phyloP scores from a whole-genome alignment of 129 eudicot genomes.

The sunflower (Helianthus annuus) region DNA sequence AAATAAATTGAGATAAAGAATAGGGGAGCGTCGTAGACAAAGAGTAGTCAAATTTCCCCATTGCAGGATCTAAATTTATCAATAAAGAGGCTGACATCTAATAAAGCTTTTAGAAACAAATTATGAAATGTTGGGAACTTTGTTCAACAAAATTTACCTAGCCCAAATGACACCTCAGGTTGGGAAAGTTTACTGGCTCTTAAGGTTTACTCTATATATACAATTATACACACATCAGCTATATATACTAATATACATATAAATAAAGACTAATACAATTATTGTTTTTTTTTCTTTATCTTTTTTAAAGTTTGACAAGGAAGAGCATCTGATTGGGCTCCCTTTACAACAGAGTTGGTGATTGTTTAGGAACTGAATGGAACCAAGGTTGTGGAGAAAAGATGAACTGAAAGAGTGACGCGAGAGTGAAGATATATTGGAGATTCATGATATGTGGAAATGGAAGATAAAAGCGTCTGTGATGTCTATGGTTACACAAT shows the following conservation, averaged over 20 bases:
- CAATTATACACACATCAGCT: background rate
- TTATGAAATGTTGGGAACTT: slow-evolving; percentile 99
- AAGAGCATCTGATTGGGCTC: slow-evolving; percentile 54
- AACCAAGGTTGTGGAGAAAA: too few species aligned
- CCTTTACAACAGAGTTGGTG: slow-evolving; percentile 88
- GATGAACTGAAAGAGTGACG: too few species aligned
- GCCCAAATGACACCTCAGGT: slow-evolving; percentile 63
- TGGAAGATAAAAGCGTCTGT: too few species aligned
- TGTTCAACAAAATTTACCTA: slow-evolving; percentile 84
- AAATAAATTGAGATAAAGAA: too few species aligned
- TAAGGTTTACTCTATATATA: slow-evolving; percentile 51
- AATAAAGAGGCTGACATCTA: slow-evolving; percentile 80
- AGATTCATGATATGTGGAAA: too few species aligned
- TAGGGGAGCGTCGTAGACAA: too few species aligned
- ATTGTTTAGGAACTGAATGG: too few species aligned
- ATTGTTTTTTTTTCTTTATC: slow-evolving; percentile 21
- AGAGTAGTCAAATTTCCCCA: too few species aligned
- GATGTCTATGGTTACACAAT: too few species aligned
- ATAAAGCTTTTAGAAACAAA: slow-evolving; percentile 94
- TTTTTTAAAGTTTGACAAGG: slow-evolving; percentile 63
- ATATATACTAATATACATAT: too few species aligned
- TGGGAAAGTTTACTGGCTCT: slow-evolving; percentile 55
- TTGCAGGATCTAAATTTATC: slow-evolving; percentile 89
- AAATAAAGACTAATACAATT: slow-evolving; percentile 7
- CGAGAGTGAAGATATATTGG: too few species aligned